phyloP scores from a whole-genome alignment of 208 protist genomes.

The Acanthamoeba culbertsoni region DNA sequence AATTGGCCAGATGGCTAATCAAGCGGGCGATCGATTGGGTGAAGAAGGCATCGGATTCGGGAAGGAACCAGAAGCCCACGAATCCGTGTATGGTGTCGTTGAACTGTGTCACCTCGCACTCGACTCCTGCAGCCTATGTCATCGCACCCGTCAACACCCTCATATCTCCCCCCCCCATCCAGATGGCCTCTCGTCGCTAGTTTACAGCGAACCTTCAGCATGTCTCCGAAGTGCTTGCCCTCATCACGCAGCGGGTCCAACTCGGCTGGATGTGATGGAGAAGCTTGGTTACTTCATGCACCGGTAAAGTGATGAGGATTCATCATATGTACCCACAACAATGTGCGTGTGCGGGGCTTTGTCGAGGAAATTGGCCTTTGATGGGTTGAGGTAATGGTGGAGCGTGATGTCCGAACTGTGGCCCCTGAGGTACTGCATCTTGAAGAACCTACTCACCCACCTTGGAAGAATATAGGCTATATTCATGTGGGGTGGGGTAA shows the following conservation, averaged over 20 bases:
- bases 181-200: not conserved
- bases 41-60: not conserved
- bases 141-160: too few species aligned
- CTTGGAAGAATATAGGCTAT: not conserved
- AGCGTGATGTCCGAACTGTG: not conserved
- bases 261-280: not conserved
- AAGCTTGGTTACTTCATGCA: too few species aligned
- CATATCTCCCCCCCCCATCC: too few species aligned
- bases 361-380: conserved; percentile 7
- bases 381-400: conserved; percentile 18
- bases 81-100: conserved; percentile 35
- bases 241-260: conserved; percentile 30
- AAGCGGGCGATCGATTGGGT: not conserved
- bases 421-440: not conserved
- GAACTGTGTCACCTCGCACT: not conserved
- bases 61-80: not conserved
- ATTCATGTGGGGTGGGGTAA: not conserved
- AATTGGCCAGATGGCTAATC: too few species aligned
- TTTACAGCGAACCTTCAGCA: not conserved
- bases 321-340: not conserved
- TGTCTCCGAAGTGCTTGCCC: not conserved
- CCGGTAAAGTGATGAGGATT: not conserved
- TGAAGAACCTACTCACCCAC: conserved; percentile 30
- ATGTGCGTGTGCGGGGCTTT: not conserved
- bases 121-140: not conserved